Evolutionary conservation across 345 rosid genomes (phyloP), one percentile per base, ranked within the genome.

Genomic region (Eucalyptus erythrocorys): DNA sequence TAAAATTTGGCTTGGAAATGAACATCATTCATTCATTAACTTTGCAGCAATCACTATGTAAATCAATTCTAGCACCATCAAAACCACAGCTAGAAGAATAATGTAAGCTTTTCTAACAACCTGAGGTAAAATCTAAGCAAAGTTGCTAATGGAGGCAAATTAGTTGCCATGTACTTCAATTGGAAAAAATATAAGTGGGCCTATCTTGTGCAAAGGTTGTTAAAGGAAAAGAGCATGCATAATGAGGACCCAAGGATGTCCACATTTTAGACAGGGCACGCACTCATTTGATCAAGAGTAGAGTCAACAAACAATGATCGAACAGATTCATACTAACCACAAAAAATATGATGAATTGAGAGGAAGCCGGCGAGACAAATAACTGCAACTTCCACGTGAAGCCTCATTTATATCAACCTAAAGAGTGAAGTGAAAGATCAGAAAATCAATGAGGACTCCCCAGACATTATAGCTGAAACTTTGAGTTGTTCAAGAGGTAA

Each of bases 271-370:
- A 30, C 68, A 27, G 32, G 34, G 68, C 32, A 61, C 27, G 68
- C 68, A 61, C 34, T 61, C 68, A 27, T 61, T 27, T 61, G 68
- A 76, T 76, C 84, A 76, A 76, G 30, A 76, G 16, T 40, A 76
- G 30, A 76, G 30, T 40, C 45, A 76, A 76, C 27, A 40, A 76
- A 11, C 84, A 76, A 55, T 76, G 80, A 61, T 85, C n/a, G 42
- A 49, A 42, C 40, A 85, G 85, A 68, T 48, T 68, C 48, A 90
- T 88, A 94, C 96, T 93, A 85, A 98, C 99, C 98, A 87, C 96
- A 94, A 90, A 93, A 89, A 90, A 95, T 92, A 89, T 76, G 96
- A 87, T 91, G 96, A 90, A 96, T 53, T 90, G 93, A 90, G 90
- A 94, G 90, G 89, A 97, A 88, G 87, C 92, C 40, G 87, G 92